A percentile compares a stretch with the other conserved stretches of the same genome.
phyloP scores from a whole-genome alignment of 2,329 filamentous ascomycete genomes.

The Alternaria novae-zelandiae region DNA sequence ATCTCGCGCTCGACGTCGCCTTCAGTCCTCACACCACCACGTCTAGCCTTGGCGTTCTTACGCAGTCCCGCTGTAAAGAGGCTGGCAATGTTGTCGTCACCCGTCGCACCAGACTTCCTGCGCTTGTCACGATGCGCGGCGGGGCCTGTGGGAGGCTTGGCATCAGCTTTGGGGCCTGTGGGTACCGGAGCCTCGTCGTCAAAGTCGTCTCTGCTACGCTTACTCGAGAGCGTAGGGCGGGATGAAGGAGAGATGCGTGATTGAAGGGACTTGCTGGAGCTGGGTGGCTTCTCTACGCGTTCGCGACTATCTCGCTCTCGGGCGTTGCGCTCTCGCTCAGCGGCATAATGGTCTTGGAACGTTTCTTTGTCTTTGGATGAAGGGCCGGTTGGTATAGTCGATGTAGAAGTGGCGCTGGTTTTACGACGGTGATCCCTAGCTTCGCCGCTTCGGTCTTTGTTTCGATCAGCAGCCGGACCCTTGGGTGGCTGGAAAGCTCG shows the following conservation, averaged over 20 bases:
- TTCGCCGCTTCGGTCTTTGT: slow-evolving; percentile 29
- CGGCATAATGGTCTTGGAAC: slow-evolving; percentile 65
- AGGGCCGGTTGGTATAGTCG: slow-evolving; percentile 24
- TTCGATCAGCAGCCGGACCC: slow-evolving; percentile 46
- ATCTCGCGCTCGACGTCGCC: slow-evolving; percentile 42
- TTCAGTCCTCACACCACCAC: slow-evolving; percentile 43
- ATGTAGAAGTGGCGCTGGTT: slow-evolving; percentile 21
- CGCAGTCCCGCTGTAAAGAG: slow-evolving; percentile 38
- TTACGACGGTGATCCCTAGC: slow-evolving; percentile 25
- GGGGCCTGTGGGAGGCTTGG: slow-evolving; percentile 37
- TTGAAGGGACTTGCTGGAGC: slow-evolving; percentile 24
- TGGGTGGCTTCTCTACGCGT: slow-evolving; percentile 29
- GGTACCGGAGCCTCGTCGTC: slow-evolving; percentile 19
- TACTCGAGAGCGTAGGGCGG: slow-evolving; percentile 26
- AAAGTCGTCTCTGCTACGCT: slow-evolving; percentile 38
- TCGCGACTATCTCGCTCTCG: slow-evolving; percentile 39
- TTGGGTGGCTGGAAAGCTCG: slow-evolving; percentile 45
- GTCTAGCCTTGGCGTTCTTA: slow-evolving; percentile 37
- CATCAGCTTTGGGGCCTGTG: slow-evolving; percentile 20
- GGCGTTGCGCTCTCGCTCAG: slow-evolving; percentile 66
- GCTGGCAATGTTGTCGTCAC: slow-evolving; percentile 37
- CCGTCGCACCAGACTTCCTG: slow-evolving; percentile 31
- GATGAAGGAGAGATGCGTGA: slow-evolving; percentile 29
- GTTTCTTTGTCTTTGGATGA: slow-evolving; percentile 11
- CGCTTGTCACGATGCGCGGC: slow-evolving; percentile 41